phyloP scores from a whole-genome alignment of 2,329 filamentous ascomycete genomes.

The Bimuria novae-zelandiae region DNA sequence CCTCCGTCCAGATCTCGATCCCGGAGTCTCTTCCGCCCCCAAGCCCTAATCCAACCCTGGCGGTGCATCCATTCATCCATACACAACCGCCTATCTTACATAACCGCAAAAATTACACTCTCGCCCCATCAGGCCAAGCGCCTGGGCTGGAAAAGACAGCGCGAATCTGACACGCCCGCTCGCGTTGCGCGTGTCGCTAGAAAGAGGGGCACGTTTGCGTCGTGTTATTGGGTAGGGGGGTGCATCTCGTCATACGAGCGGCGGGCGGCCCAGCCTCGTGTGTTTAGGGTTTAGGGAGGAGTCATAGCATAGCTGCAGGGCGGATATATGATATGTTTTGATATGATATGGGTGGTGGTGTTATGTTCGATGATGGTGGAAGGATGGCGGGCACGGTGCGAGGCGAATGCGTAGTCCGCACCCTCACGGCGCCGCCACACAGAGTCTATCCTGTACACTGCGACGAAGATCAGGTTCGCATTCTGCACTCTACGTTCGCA shows the following conservation, averaged over 20 bases:
- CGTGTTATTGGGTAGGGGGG: neutral
- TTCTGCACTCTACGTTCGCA: conserved; percentile 1
- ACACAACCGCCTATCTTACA: no score
- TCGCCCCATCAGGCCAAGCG: no score
- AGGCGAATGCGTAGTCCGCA: neutral
- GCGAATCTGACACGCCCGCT: conserved; percentile 15
- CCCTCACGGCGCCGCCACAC: neutral
- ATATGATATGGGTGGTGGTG: neutral
- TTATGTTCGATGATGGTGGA: neutral
- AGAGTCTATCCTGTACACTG: conserved; percentile 6
- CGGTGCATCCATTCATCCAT: neutral
- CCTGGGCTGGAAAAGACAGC: no score
- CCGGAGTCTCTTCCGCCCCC: no score
- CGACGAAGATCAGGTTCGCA: conserved; percentile 12
- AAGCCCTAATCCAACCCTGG: no score
- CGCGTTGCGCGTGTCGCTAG: conserved; percentile 4
- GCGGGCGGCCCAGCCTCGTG: neutral
- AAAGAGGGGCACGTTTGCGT: neutral
- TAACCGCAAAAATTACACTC: no score
- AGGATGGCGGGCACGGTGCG: neutral
- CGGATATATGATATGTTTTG: no score
- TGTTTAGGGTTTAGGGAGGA: neutral
- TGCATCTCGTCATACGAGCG: neutral
- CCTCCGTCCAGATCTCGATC: no score
- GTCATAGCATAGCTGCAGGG: no score